Evolutionary conservation across 495 filamentous ascomycete species (phyloP).

Genomic region (Cercophora samala): DNA sequence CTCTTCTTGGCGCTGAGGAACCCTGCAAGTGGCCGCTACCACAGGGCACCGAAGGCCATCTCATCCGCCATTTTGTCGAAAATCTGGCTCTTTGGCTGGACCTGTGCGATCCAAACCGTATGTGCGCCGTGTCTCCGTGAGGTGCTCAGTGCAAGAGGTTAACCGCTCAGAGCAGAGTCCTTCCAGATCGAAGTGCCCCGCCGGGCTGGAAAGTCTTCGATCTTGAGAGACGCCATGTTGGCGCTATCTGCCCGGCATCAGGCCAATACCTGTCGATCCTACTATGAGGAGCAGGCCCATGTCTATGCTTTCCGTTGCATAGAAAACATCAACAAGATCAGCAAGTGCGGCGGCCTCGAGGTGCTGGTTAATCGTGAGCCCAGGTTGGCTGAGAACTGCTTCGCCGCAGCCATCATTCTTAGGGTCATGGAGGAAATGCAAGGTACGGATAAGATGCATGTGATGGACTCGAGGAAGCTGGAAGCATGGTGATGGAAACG

Average conservation of each 20-base stretch:
- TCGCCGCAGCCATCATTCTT: slow-evolving; percentile 60
- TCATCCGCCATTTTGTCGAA: slow-evolving; percentile 49
- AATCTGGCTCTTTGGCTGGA: slow-evolving; percentile 54
- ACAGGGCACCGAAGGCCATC: slow-evolving; percentile 36
- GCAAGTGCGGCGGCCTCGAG: not conserved
- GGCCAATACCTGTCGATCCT: slow-evolving; percentile 38
- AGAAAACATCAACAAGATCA: slow-evolving; percentile 44
- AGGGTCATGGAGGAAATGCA: slow-evolving; percentile 61
- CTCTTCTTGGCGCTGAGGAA: not conserved
- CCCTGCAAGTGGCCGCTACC: slow-evolving; percentile 37
- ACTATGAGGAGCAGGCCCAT: slow-evolving; percentile 37
- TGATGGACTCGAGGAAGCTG: no score
- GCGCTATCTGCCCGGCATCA: slow-evolving; percentile 56
- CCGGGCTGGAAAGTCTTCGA: slow-evolving; percentile 41
- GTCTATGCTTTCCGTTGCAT: slow-evolving; percentile 52
- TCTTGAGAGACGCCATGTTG: slow-evolving; percentile 56
- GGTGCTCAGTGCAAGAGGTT: not conserved
- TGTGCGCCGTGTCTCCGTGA: not conserved
- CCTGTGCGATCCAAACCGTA: slow-evolving; percentile 49
- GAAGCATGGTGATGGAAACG: not conserved
- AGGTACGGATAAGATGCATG: slow-evolving; percentile 37
- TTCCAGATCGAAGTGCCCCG: slow-evolving; percentile 55
- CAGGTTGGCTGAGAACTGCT: slow-evolving; percentile 56
- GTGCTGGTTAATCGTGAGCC: slow-evolving; percentile 48
- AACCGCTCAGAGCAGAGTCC: slow-evolving; percentile 31